Conservation (phyloP, 495 filamentous ascomycete species). For the Xylaria nigripes region DNA sequence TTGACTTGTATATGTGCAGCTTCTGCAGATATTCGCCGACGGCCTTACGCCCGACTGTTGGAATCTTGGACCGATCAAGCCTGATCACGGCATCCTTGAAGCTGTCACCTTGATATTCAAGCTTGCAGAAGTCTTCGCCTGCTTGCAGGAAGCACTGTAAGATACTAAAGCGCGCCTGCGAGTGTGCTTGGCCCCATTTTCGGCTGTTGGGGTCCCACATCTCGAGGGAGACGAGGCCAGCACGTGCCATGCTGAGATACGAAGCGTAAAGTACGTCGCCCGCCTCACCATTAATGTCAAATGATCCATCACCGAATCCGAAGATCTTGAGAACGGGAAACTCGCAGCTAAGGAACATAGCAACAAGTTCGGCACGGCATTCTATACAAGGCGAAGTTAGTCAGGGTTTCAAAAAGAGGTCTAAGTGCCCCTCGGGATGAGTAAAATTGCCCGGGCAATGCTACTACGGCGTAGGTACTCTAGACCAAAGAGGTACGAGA, state of each 20-base stretch:
- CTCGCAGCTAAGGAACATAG: conserved; percentile 87
- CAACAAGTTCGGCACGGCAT: conserved; percentile 71
- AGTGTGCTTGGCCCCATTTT: conserved; percentile 94
- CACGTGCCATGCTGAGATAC: conserved; percentile 88
- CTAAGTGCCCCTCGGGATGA: not conserved
- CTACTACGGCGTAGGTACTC: too few relatives aligned
- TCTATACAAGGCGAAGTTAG: conserved; percentile 20
- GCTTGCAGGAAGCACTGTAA: conserved; percentile 83
- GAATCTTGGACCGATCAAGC: conserved; percentile 77
- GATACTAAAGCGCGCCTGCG: conserved; percentile 90
- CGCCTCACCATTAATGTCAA: conserved; percentile 64
- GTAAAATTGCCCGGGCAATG: not conserved
- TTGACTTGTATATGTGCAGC: conserved; percentile 86
- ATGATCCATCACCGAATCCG: conserved; percentile 69
- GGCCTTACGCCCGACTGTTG: conserved; percentile 54
- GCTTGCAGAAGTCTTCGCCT: conserved; percentile 70
- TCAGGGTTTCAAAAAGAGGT: not conserved
- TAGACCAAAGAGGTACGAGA: too few relatives aligned
- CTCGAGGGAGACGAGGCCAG: conserved; percentile 75
- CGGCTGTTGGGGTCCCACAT: conserved; percentile 78
- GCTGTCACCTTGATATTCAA: conserved; percentile 65
- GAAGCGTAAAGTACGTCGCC: conserved; percentile 77
- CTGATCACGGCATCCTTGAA: conserved; percentile 71
- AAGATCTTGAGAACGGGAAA: conserved; percentile 85
- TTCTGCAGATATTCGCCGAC: conserved; percentile 87